These are phyloP conservation scores for Lachancea dasiensis DNA, from an alignment of 805 yeast species.

Conservation along the genomic window DNA sequence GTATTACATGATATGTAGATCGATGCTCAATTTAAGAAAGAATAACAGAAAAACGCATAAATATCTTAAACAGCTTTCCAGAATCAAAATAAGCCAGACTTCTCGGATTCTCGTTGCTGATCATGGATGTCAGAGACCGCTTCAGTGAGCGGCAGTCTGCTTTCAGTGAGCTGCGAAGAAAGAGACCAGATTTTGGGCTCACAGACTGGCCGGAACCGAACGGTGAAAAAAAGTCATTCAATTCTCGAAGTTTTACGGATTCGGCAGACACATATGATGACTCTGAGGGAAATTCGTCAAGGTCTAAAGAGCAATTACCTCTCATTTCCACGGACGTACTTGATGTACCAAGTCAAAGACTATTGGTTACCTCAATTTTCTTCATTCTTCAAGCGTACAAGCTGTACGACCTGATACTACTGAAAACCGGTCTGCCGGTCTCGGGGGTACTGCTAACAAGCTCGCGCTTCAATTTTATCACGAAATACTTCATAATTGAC, in stretches of 20 bases:
- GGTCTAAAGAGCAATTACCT: constrained; percentile 22
- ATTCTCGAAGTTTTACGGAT: neutral
- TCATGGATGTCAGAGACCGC: constrained; percentile 6
- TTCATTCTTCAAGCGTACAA: constrained; percentile 81
- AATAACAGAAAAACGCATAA: neutral
- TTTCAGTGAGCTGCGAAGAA: constrained; percentile 2
- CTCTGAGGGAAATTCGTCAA: neutral
- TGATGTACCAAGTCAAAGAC: constrained; percentile 73
- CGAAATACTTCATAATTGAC: constrained; percentile 71
- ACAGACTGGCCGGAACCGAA: constrained; percentile 1
- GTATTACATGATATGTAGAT: no score
- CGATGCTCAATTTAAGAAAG: neutral
- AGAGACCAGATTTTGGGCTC: constrained; percentile 1
- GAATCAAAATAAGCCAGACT: no score
- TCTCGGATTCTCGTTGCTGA: neutral
- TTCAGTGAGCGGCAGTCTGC: constrained; percentile 4
- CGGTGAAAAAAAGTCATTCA: neutral
- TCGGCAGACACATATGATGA: neutral
- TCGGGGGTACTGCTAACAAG: constrained; percentile 35
- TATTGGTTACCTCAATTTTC: constrained; percentile 59
- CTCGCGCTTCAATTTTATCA: constrained; percentile 52
- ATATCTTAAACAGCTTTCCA: no score
- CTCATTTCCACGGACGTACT: constrained; percentile 60
- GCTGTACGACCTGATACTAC: constrained; percentile 57
- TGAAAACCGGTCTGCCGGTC: constrained; percentile 42